Conservation (phyloP, 805 yeast species). For the Metschnikowia santaceciliae region DNA sequence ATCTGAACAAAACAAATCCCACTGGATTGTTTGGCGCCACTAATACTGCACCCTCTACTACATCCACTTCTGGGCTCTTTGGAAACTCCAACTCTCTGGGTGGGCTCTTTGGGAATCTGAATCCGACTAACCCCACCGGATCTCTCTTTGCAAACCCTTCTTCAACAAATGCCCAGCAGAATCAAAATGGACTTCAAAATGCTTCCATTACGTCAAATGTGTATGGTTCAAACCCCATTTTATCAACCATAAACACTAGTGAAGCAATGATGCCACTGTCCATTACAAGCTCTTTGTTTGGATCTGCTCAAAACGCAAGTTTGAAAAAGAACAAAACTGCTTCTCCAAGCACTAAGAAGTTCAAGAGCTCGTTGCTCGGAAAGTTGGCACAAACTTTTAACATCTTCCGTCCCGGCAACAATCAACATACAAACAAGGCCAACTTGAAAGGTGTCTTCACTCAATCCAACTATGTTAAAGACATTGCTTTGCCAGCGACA, state of each 20-base stretch:
- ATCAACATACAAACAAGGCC: constrained; percentile 2
- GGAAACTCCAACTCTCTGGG: constrained; percentile 19
- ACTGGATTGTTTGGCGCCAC: constrained; percentile 18
- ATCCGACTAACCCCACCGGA: background rate
- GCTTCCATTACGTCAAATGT: constrained; percentile 20
- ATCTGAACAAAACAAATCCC: constrained; percentile 1
- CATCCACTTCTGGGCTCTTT: constrained; percentile 17
- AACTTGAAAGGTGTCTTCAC: constrained; percentile 31
- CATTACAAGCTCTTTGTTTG: constrained; percentile 27
- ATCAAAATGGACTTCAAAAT: background rate
- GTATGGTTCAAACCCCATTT: constrained; percentile 26
- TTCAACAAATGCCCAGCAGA: background rate
- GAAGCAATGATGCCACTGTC: constrained; percentile 30
- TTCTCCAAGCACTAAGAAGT: constrained; percentile 14
- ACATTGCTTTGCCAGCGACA: background rate
- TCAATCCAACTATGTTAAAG: constrained; percentile 21
- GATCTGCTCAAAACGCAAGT: constrained; percentile 4
- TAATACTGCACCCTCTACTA: constrained; percentile 2
- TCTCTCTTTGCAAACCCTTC: constrained; percentile 1
- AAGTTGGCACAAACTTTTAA: constrained; percentile 35
- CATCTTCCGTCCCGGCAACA: constrained; percentile 24
- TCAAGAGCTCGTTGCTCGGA: constrained; percentile 26
- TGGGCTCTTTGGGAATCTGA: background rate
- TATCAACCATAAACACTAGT: constrained; percentile 20
- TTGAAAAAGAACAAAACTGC: constrained; percentile 16